Evolutionary conservation across 2,329 filamentous ascomycete species (phyloP).

Genomic region (Pseudopithomyces maydicus): DNA sequence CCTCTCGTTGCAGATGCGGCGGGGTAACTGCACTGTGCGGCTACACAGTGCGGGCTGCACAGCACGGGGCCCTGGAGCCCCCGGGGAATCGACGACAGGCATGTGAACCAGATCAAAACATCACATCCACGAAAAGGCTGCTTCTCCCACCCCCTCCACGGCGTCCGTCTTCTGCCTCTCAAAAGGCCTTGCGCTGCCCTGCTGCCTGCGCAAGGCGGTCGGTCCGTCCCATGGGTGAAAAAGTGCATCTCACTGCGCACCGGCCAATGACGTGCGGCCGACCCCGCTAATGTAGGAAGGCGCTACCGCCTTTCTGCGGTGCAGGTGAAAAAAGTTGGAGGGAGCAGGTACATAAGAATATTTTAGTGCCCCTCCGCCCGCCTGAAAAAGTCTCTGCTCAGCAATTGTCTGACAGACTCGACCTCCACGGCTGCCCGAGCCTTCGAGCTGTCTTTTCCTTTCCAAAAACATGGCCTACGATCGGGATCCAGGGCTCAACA

Average conservation of each 20-base stretch:
- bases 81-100: too few species aligned
- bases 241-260: neutral
- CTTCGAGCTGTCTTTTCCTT: constrained; percentile 38
- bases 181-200: too few species aligned
- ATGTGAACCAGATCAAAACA: too few species aligned
- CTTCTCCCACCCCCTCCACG: too few species aligned
- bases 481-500: constrained; percentile 58
- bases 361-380: neutral
- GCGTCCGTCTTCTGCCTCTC: too few species aligned
- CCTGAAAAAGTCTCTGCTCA: constrained; percentile 25
- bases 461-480: constrained; percentile 36
- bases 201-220: too few species aligned
- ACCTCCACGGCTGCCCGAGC: constrained; percentile 36
- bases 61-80: too few species aligned
- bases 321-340: constrained; percentile 4
- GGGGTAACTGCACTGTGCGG: too few species aligned
- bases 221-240: too few species aligned
- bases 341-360: neutral
- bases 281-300: neutral
- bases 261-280: neutral
- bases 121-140: too few species aligned
- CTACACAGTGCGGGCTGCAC: too few species aligned
- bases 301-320: neutral
- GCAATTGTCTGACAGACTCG: constrained; percentile 39
- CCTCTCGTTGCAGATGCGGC: too few species aligned